Evolutionary conservation across 2,329 filamentous ascomycete genomes (phyloP), one percentile per base, ranked within the genome.

Genomic region (Fusarium cyanostomum): DNA sequence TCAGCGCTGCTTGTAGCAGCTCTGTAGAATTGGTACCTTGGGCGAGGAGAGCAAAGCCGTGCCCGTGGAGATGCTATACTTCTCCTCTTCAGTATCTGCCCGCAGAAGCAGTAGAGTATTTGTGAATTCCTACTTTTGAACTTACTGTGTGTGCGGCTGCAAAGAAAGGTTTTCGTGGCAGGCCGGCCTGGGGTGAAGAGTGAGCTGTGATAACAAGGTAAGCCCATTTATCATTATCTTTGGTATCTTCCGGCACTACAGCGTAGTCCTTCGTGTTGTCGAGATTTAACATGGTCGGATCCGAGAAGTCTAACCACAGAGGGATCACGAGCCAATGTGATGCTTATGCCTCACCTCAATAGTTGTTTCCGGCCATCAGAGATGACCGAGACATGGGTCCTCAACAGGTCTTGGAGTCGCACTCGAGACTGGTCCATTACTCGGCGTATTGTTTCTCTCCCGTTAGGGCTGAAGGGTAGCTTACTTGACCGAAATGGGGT

Each of bases 61-160:
- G 60, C 1, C 58, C 60, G 7, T 63, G 52, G 4, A 63, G 60
- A 48, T 63, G 53, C n/a, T n/a, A n/a, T n/a, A n/a, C n/a, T n/a
- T n/a, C n/a, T n/a, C n/a, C n/a, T n/a, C n/a, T n/a, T n/a, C n/a
- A n/a, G n/a, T n/a, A n/a, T n/a, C n/a, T n/a, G n/a, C n/a, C n/a
- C n/a, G n/a, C n/a, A n/a, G n/a, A n/a, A n/a, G 27, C 9, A 34
- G 45, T 45, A n/a, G 1, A 21, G 1, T 1, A 2, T 9, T 5
- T 5, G 5, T 13, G 15, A 42, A 10, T 10, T 8, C 3, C 1
- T 5, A 6, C 7, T 1, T 7, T 7, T 27, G 21, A n/a, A 31
- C 46, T 52, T 57, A 62, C 52, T 15, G 59, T 56, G 13, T 61
- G 59, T 11, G 59, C 46, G 4, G 62, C 57, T 1, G 62, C 35